Percentiles rank a stretch among this genome's conserved stretches.
Evolutionary conservation across 495 filamentous ascomycete species (phyloP).

Genomic region (Xanthoparmelia taractica): DNA sequence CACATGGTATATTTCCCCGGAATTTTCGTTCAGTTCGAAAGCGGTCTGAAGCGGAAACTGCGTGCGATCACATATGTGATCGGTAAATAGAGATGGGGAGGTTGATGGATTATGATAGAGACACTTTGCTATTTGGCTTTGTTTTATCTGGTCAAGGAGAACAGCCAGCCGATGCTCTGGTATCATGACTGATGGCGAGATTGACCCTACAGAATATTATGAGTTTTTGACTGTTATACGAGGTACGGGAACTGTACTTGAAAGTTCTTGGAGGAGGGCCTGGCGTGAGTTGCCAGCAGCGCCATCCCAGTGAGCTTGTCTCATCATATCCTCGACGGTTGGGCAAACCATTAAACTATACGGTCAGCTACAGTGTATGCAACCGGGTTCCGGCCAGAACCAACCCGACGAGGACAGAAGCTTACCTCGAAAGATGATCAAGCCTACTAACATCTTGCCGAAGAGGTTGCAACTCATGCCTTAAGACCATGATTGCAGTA

Average conservation of each 20-base stretch:
- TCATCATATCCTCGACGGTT: slow-evolving; percentile 66
- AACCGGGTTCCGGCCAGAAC: neutral
- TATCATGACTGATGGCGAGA: slow-evolving; percentile 97
- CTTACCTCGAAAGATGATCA: slow-evolving; percentile 75
- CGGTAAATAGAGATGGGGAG: slow-evolving; percentile 76
- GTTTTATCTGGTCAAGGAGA: slow-evolving; percentile 75
- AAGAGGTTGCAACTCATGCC: slow-evolving; percentile 80
- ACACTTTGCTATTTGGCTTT: slow-evolving; percentile 72
- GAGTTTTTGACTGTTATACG: neutral
- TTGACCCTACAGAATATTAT: slow-evolving; percentile 54
- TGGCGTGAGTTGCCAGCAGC: slow-evolving; percentile 48
- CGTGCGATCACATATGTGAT: slow-evolving; percentile 74
- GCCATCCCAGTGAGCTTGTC: slow-evolving; percentile 84
- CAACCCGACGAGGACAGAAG: neutral
- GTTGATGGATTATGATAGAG: slow-evolving; percentile 78
- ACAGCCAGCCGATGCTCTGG: slow-evolving; percentile 85
- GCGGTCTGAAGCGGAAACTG: slow-evolving; percentile 67
- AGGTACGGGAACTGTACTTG: slow-evolving; percentile 50
- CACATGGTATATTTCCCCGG: slow-evolving; percentile 84
- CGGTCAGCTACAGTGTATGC: slow-evolving; percentile 15
- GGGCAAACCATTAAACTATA: slow-evolving; percentile 78
- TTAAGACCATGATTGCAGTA: slow-evolving; percentile 69
- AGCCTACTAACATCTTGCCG: slow-evolving; percentile 68
- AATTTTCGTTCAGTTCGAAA: slow-evolving; percentile 62
- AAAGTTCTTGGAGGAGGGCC: slow-evolving; percentile 69